Evolutionary conservation across 1,139 yeast species (phyloP).

Genomic region (Oligophagozyma castellii): DNA sequence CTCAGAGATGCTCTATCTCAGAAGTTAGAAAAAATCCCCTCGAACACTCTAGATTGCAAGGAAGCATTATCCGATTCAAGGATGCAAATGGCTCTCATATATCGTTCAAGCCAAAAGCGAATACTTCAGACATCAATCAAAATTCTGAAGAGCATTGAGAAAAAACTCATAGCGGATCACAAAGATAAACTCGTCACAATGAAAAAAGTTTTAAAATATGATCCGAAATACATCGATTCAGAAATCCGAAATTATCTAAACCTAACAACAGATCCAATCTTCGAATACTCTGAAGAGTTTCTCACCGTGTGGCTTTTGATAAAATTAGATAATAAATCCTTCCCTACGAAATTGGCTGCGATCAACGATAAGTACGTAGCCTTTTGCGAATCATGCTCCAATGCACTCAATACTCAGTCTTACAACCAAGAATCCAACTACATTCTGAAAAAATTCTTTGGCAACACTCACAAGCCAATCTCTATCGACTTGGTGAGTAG

Average conservation of each 20-base stretch:
- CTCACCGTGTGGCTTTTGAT: constrained; percentile 16
- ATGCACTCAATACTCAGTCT: too few species aligned
- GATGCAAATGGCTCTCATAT: constrained; percentile 10
- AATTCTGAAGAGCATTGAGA: constrained; percentile 14
- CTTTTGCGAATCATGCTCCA: too few species aligned
- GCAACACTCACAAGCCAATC: too few species aligned
- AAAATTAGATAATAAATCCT: constrained; percentile 8
- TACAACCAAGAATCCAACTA: too few species aligned
- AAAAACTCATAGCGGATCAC: constrained; percentile 9
- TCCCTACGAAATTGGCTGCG: constrained; percentile 7
- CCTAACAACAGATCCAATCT: constrained; percentile 3
- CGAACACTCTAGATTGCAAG: background rate
- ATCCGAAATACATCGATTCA: constrained; percentile 9
- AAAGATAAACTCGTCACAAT: constrained; percentile 13
- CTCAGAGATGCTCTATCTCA: constrained; percentile 14
- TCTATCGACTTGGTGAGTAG: too few species aligned
- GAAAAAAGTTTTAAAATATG: constrained; percentile 16
- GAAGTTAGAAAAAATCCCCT: background rate
- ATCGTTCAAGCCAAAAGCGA: constrained; percentile 13
- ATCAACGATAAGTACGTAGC: background rate
- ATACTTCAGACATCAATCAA: constrained; percentile 12
- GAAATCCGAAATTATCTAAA: constrained; percentile 9
- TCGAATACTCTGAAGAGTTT: constrained; percentile 12
- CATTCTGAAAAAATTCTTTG: too few species aligned
- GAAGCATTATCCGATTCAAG: constrained; percentile 8